A percentile compares a stretch with the other conserved stretches of the same genome.
Evolutionary conservation across 1,284 basidiomycete species (phyloP).

Genomic region (Ceratobasidium sp.): DNA sequence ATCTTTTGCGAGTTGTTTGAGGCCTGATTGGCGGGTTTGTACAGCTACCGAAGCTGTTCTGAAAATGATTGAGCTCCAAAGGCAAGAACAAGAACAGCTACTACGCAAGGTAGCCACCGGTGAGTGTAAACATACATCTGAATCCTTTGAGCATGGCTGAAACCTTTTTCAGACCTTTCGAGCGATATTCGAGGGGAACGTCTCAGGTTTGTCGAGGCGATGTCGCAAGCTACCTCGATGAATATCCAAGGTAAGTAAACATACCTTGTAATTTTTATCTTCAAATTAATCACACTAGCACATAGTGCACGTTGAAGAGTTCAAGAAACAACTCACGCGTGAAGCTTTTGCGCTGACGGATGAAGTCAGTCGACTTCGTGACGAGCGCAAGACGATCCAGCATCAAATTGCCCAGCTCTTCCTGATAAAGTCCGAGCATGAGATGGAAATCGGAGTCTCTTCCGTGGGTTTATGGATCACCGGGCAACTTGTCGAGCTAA

Average conservation of each 20-base stretch:
- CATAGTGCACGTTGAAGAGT: slow-evolving; percentile 82
- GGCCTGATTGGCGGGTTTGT: slow-evolving; percentile 28
- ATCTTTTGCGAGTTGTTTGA: slow-evolving; percentile 42
- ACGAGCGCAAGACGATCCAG: slow-evolving; percentile 76
- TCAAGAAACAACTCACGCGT: slow-evolving; percentile 78
- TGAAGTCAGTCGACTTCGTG: slow-evolving; percentile 76
- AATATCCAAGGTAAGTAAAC: slow-evolving; percentile 75
- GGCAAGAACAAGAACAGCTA: slow-evolving; percentile 74
- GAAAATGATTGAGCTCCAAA: slow-evolving; percentile 71
- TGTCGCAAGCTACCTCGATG: slow-evolving; percentile 88
- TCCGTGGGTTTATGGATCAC: not conserved
- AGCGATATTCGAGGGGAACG: slow-evolving; percentile 85
- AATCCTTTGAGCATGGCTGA: not conserved
- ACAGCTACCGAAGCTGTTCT: slow-evolving; percentile 68
- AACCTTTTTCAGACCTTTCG: slow-evolving; percentile 68
- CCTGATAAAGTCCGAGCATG: slow-evolving; percentile 52
- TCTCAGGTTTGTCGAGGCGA: slow-evolving; percentile 86
- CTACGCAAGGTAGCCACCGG: slow-evolving; percentile 72
- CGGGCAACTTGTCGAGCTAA: not conserved
- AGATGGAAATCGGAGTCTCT: slow-evolving; percentile 1
- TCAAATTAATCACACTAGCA: not conserved
- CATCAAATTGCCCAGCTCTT: slow-evolving; percentile 78
- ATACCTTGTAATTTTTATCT: not conserved
- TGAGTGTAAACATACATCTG: slow-evolving; percentile 53
- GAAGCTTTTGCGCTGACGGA: slow-evolving; percentile 79